Conservation (phyloP, 768 basidiomycete genomes). For the Butyriboletus loyo region DNA sequence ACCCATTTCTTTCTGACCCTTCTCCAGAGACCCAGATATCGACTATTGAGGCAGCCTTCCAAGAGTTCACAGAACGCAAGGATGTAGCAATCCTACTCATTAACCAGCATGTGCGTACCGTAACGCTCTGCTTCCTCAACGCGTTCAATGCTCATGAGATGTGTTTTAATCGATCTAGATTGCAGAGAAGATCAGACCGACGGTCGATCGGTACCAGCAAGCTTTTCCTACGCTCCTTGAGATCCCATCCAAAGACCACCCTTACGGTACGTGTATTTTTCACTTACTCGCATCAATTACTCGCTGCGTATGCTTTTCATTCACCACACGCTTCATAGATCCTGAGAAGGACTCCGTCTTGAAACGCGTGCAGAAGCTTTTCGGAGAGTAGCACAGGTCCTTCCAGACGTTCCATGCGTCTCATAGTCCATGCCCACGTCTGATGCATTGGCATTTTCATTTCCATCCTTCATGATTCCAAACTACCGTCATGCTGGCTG, state of each 20-base stretch:
- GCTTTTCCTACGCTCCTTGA: conserved; percentile 96
- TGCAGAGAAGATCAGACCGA: conserved; percentile 94
- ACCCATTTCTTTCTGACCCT: conserved; percentile 9
- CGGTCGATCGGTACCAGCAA: conserved; percentile 93
- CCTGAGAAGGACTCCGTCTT: conserved; percentile 94
- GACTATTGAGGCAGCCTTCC: conserved; percentile 87
- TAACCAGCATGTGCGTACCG: conserved; percentile 86
- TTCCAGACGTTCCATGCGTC: conserved; percentile 11
- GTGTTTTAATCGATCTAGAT: conserved; percentile 49
- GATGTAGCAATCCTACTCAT: conserved; percentile 97
- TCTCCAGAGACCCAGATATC: conserved; percentile 82
- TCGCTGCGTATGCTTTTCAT: conserved; percentile 7
- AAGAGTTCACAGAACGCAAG: conserved; percentile 90
- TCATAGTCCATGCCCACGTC: conserved; percentile 8
- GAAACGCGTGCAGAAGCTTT: conserved; percentile 94
- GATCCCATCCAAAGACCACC: conserved; percentile 98
- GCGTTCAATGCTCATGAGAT: conserved; percentile 7
- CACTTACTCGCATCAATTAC: not conserved
- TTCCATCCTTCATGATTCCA: conserved; percentile 7
- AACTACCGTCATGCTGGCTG: conserved; percentile 2
- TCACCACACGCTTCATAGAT: conserved; percentile 48
- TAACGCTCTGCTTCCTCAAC: not conserved
- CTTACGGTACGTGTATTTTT: conserved; percentile 70
- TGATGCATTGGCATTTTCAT: conserved; percentile 6
- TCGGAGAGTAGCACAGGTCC: conserved; percentile 67